Conservation (phyloP, 2,329 filamentous ascomycete species). For the Fusarium sp. region DNA sequence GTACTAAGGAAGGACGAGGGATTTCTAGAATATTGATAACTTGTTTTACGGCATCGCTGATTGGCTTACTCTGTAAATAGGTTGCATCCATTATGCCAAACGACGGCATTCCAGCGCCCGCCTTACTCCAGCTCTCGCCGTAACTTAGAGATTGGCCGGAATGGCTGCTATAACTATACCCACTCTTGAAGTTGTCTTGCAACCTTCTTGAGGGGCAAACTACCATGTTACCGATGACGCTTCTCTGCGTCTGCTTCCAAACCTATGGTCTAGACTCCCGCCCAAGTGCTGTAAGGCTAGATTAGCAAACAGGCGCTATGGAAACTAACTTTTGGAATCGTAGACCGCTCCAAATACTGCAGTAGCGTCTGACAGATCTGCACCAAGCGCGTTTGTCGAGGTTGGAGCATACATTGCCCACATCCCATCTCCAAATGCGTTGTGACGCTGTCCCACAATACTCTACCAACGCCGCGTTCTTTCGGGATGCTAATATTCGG, state of each 20-base stretch:
- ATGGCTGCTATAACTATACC: background rate
- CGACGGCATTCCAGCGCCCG: background rate
- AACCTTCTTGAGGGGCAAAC: background rate
- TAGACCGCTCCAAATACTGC: slow-evolving; percentile 11
- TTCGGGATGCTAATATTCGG: background rate
- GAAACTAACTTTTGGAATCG: background rate
- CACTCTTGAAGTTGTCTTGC: background rate
- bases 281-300: background rate
- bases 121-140: background rate
- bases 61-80: background rate
- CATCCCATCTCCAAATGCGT: slow-evolving; percentile 11
- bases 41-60: background rate
- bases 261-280: background rate
- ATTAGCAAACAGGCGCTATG: background rate
- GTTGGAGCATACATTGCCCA: background rate
- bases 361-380: slow-evolving; percentile 11
- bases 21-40: slow-evolving; percentile 11
- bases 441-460: slow-evolving; percentile 28
- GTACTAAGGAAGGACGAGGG: slow-evolving; percentile 1
- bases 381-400: background rate
- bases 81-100: background rate
- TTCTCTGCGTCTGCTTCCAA: background rate
- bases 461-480: background rate
- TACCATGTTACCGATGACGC: background rate
- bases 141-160: background rate